Evolutionary conservation across 495 filamentous ascomycete species (phyloP), one percentile per base, ranked within the genome.

Genomic region (Tuber indicum): DNA sequence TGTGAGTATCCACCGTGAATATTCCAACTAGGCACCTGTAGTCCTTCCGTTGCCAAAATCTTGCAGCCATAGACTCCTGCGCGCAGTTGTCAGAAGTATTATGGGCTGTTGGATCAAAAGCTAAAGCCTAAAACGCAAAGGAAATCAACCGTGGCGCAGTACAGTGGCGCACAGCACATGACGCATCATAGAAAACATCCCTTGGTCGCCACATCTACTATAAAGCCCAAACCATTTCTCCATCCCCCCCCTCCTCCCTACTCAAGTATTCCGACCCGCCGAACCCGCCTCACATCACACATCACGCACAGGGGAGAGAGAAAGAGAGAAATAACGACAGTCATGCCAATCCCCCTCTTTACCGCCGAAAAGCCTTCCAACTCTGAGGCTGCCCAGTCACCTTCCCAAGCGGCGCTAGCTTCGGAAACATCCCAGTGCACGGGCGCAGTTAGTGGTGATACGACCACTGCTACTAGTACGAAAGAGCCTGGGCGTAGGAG

Each of bases 321-420:
- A 45, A 41, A 70, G 49, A 47, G 17, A 2, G 17, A 14, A 71
- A 46, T 19, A 47, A 41, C 19, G 3, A 26, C 75, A 39, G 77
- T 52, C 52, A 86, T 85, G 84, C 83, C 84, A 75, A 79, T 81
- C 66, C 78, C 82, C 76, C 82, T 82, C 66, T 83, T 76, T 74
- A 79, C 72, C 32, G 62, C 78, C 39, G 82, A 85, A 75, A 85
- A 81, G 74, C 81, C 84, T 19, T 84, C 83, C 70, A 81, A 78
- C 72, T 75, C 81, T 26, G 77, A 74, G 66, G 76, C 81, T 16
- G 79, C 75, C 49, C 17, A 72, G 36, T 12, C 77, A 26, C 45
- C 75, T 10, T 78, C 72, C 16, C 70, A 74, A 16, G 72, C 72
- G 41, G 76, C 77, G 0, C 72, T 77, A 39, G 74, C 78, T 58